Base-by-base conservation (phyloP, 179 eudicot species). In the Gypsophila paniculata region DNA sequence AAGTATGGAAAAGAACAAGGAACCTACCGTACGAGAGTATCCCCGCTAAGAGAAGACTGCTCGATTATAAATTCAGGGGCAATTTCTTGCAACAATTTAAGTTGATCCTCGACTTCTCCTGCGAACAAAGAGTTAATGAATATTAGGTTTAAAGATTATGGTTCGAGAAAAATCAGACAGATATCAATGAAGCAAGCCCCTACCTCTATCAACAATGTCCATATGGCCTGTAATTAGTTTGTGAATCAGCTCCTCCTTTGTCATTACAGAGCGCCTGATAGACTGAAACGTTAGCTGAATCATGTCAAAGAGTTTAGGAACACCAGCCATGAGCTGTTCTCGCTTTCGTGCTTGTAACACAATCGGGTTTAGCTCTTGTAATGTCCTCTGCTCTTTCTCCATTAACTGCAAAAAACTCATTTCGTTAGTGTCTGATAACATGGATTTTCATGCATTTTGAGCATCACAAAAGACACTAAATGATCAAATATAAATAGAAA, bases 41-140 rank as follows among this genome's bases (percentile, higher is more conserved):
- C 91, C 18, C 98, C 98, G 51, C 85, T 86, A 17, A 78, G 73
- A 71, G 82, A 83, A 14, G 67, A 57, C 77, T 79, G 79, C 82
- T 89, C 91, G 46, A 82, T 74, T 52, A 93, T 71, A 75, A 81
- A 93, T 46, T 91, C 97, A 12, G 97, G 97, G 26, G 80, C 88
- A 52, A 89, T 73, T 78, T 93, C 96, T 73, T 79, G 78, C 64
- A 93, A 75, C 78, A 93, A 78, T 58, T 66, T 69, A 32, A 93
- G 86, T 61, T 93, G 97, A 59, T 86, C 88, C 77, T 88, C 97
- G 51, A 89, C 84, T 75, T 89, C 96, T 46, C 81, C 98, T 93
- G 88, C 67, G 48, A 62, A 46, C 57, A 57, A 59, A 26, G 17
- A 77, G 66, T 60, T 72, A 2, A 15, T 13, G 6, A 57, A 58